These are phyloP conservation scores for Penicillium paradoxum DNA, from an alignment of 495 filamentous ascomycete species.

Conservation along the genomic window DNA sequence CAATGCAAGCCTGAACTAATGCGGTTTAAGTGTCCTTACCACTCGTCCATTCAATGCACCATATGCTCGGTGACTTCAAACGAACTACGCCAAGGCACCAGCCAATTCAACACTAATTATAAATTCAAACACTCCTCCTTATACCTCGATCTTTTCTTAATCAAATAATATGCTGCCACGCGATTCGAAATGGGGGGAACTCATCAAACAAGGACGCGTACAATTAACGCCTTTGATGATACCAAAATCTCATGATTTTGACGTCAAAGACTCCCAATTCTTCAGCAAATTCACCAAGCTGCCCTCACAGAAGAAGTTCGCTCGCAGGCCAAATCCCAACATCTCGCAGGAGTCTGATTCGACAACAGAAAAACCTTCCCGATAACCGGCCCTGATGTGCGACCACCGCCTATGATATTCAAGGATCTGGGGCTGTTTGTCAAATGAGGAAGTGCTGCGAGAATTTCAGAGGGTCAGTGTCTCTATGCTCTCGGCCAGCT, in stretches of 20 bases:
- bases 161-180: no score
- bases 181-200: no score
- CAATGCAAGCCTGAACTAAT: no score
- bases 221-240: no score
- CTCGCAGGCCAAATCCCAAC: slow-evolving; percentile 14
- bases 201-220: no score
- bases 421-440: slow-evolving; percentile 39
- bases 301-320: slow-evolving; percentile 19
- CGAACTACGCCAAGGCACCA: no score
- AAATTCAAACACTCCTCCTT: no score
- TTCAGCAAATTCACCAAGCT: slow-evolving; percentile 15
- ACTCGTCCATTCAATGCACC: no score
- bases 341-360: slow-evolving; percentile 13
- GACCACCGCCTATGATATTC: slow-evolving; percentile 32
- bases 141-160: no score
- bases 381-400: slow-evolving; percentile 7
- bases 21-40: no score
- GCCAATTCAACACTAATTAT: no score
- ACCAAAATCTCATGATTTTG: slow-evolving; percentile 14
- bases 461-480: slow-evolving; percentile 22
- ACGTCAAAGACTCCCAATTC: slow-evolving; percentile 16
- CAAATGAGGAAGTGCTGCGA: slow-evolving; percentile 37
- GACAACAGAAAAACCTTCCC: slow-evolving; percentile 11
- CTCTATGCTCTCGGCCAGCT: slow-evolving; percentile 20
- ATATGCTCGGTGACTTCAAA: no score